phyloP scores from a whole-genome alignment of 306 rosid genomes.

The Vicia sativa region DNA sequence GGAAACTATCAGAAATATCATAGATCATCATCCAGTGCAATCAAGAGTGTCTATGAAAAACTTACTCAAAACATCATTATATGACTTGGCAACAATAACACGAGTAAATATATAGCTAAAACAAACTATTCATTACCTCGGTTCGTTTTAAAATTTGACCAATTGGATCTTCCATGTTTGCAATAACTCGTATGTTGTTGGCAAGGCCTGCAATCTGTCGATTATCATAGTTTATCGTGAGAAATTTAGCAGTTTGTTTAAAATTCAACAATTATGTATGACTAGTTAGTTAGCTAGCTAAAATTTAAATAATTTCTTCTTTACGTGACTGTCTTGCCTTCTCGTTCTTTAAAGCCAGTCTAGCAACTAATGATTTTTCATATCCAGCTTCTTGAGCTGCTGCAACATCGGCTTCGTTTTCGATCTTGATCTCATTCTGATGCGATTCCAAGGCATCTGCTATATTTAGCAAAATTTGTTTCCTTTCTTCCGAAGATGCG shows the following conservation, averaged over 20 bases:
- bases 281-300: conserved; percentile 3
- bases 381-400: conserved; percentile 79
- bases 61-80: conserved; percentile 20
- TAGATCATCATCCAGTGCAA: conserved; percentile 27
- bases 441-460: conserved; percentile 91
- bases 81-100: conserved; percentile 28
- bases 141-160: conserved; percentile 78
- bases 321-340: conserved; percentile 58
- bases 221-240: conserved; percentile 40
- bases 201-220: conserved; percentile 85
- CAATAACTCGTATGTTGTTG: conserved; percentile 72
- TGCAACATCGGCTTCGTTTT: conserved; percentile 86
- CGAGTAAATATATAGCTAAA: neutral
- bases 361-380: conserved; percentile 79
- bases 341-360: conserved; percentile 78
- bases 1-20: conserved; percentile 43
- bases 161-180: conserved; percentile 97
- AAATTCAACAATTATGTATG: conserved; percentile 2
- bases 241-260: conserved; percentile 21
- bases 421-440: conserved; percentile 61
- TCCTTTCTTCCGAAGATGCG: conserved; percentile 75
- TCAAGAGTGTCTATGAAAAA: conserved; percentile 22
- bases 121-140: conserved; percentile 55
- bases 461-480: conserved; percentile 74
- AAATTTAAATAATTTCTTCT: conserved; percentile 26